Conservation (phyloP, 306 rosid genomes). For the Quercus gilva region DNA sequence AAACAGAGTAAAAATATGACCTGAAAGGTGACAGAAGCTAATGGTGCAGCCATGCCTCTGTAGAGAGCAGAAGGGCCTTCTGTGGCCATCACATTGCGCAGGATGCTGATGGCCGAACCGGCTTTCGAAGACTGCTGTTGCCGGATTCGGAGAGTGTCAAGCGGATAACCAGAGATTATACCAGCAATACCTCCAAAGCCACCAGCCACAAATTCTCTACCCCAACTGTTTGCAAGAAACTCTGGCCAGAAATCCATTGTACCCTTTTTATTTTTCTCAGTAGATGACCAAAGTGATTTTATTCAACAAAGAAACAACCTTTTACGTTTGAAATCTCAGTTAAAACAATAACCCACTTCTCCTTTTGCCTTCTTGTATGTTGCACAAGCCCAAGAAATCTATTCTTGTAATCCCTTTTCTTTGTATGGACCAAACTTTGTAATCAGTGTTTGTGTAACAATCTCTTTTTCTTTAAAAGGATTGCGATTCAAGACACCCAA, state of each 20-base stretch:
- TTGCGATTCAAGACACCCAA: neutral
- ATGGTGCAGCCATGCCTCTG: conserved; percentile 85
- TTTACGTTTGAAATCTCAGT: neutral
- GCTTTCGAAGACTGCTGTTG: conserved; percentile 45
- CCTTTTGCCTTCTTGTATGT: conserved; percentile 8
- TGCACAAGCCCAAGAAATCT: neutral
- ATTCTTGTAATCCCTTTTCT: neutral
- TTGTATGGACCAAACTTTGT: conserved; percentile 4
- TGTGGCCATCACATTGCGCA: conserved; percentile 42
- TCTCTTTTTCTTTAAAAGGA: neutral
- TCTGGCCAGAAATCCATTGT: conserved; percentile 83
- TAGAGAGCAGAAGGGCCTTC: conserved; percentile 73
- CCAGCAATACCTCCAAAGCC: conserved; percentile 92
- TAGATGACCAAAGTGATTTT: neutral
- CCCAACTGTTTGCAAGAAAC: conserved; percentile 73
- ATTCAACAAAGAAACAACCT: conserved; percentile 30
- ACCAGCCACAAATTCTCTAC: conserved; percentile 88
- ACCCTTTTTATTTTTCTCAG: neutral
- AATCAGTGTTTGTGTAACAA: neutral
- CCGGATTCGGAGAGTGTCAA: conserved; percentile 69
- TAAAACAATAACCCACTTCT: neutral
- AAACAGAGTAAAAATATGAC: conserved; percentile 23
- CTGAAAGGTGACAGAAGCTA: conserved; percentile 89
- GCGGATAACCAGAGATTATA: conserved; percentile 72
- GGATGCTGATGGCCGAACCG: conserved; percentile 57